These are phyloP conservation scores for Penicillium sp. DNA, from an alignment of 2,329 filamentous ascomycete genomes.

Conservation along the genomic window DNA sequence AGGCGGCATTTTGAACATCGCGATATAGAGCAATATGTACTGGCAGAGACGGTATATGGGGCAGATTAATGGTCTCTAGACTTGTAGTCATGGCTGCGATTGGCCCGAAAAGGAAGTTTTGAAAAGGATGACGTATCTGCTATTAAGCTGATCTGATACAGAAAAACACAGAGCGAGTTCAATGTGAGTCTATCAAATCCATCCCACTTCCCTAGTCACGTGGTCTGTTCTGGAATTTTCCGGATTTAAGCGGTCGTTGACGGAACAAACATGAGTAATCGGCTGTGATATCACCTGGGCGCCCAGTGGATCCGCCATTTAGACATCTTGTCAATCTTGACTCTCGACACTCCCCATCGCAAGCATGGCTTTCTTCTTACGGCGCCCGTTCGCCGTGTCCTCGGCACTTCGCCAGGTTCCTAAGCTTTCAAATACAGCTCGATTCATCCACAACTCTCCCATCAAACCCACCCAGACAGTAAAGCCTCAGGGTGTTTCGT, in stretches of 20 bases:
- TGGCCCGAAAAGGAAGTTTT: neutral
- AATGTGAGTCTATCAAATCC: neutral
- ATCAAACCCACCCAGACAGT: constrained; percentile 48
- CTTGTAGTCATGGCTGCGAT: constrained; percentile 27
- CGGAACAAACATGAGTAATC: constrained; percentile 10
- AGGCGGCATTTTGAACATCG: constrained; percentile 72
- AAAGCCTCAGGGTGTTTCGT: constrained; percentile 40
- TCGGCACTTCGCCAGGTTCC: constrained; percentile 58
- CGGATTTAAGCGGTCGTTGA: constrained; percentile 11
- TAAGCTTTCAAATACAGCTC: constrained; percentile 49
- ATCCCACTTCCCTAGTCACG: constrained; percentile 8
- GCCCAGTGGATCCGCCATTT: constrained; percentile 19
- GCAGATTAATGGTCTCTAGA: constrained; percentile 67
- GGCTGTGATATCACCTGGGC: constrained; percentile 28
- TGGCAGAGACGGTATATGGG: constrained; percentile 68
- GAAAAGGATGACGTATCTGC: constrained; percentile 6
- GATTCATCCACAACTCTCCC: constrained; percentile 61
- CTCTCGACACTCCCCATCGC: constrained; percentile 14
- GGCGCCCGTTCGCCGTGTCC: constrained; percentile 63
- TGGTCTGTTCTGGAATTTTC: constrained; percentile 14
- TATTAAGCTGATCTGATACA: constrained; percentile 14
- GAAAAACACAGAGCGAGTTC: neutral
- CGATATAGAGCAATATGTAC: constrained; percentile 75
- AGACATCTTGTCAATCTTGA: constrained; percentile 16
- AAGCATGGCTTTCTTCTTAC: constrained; percentile 63